Evolutionary conservation across 768 basidiomycete genomes (phyloP), one percentile per base, ranked within the genome.

Genomic region (Galerina marginata): DNA sequence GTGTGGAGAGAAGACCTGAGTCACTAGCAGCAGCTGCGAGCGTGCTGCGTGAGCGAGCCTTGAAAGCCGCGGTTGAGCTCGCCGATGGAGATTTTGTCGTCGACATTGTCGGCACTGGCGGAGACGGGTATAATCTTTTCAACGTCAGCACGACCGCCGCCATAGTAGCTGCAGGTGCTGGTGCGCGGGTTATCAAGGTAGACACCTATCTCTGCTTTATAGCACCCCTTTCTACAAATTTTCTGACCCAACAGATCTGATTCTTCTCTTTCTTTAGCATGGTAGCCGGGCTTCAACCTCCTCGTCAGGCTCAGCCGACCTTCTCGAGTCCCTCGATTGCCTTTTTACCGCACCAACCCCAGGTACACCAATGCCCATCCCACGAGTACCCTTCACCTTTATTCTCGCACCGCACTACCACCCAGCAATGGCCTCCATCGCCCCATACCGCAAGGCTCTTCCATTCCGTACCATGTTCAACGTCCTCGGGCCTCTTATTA

Each of bases 401-500:
- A 89, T 99, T 71, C 88, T 96, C 61, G 97, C 94, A 0, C 90
- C 95, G 0, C 90, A 96, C 71, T 98, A 95, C 75, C 95, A 99
- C 74, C 96, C 96, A 1, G 74, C 90, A 0, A 82, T 98, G 48
- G 92, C 91, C 5, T 76, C 83, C 57, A 81, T 99, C 64, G 91
- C 90, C 0, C 95, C 96, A 0, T 85, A 90, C 69, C 90, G 96
- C 56, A 91, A 90, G 67, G 77, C 87, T 0, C 85, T 99, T 54
- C 94, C 95, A 47, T 98, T 96, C 79, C 90, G 95, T 47, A 98
- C 96, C 9, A 89, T 99, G 79, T 98, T 97, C 84, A 99, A 99
- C 76, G 78, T 95, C 59, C 82, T 98, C 36, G 96, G 97, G 0
- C 97, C 96, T 0, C 83, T 99, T 40, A 90, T 96, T 75, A 98